Percentiles rank a stretch among this genome's conserved stretches.
Evolutionary conservation across 2,329 filamentous ascomycete species (phyloP).

Genomic region (Microcera coccophila): DNA sequence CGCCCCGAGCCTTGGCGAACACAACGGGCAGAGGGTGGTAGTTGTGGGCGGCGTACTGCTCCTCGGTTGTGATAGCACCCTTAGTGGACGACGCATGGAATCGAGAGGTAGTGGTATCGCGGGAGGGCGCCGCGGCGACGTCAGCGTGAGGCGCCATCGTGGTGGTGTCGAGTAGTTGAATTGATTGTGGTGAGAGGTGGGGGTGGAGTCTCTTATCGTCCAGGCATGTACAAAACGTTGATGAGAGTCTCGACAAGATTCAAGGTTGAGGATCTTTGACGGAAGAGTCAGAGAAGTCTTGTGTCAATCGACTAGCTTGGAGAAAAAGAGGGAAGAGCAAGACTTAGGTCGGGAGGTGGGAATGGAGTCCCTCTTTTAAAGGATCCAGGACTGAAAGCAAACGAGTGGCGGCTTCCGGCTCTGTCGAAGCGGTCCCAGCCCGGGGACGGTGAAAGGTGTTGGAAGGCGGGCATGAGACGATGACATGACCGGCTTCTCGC

Average conservation of each 20-base stretch:
- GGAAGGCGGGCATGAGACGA: slow-evolving; percentile 5
- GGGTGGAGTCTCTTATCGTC: slow-evolving; percentile 1
- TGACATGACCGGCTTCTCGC: slow-evolving; percentile 8
- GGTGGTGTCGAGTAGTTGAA: slow-evolving; percentile 5
- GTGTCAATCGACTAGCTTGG: neutral
- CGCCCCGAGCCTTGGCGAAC: slow-evolving; percentile 79
- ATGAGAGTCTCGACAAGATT: too few relatives aligned
- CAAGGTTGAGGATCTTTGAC: neutral
- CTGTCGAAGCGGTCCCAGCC: neutral
- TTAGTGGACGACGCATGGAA: slow-evolving; percentile 76
- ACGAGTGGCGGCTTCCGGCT: neutral
- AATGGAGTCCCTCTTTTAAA: neutral
- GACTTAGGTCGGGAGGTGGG: neutral
- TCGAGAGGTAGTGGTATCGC: slow-evolving; percentile 34
- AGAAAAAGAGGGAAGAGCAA: neutral
- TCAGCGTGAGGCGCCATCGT: slow-evolving; percentile 60
- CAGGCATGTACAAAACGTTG: neutral
- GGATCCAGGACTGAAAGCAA: neutral
- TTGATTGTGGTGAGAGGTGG: slow-evolving; percentile 3
- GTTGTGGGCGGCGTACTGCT: slow-evolving; percentile 90
- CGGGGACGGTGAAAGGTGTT: slow-evolving; percentile 3
- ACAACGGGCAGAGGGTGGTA: slow-evolving; percentile 96
- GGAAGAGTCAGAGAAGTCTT: neutral
- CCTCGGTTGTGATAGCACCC: slow-evolving; percentile 74
- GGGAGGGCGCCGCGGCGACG: slow-evolving; percentile 29